Conservation (phyloP, 208 protist genomes). For the Crithidia fasciculata region DNA sequence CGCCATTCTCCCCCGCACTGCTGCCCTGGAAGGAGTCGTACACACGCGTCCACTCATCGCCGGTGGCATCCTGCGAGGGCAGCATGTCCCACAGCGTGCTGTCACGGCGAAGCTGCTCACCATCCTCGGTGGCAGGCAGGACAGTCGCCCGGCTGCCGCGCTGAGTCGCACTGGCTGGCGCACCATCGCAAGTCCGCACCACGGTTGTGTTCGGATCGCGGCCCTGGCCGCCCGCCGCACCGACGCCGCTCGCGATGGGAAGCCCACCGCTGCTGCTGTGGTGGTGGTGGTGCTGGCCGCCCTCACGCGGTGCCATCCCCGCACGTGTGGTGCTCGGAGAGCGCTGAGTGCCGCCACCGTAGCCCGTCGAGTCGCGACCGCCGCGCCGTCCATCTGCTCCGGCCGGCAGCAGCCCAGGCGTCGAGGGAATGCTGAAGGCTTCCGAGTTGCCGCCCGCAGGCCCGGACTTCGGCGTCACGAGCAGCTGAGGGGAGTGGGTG, state of each 20-base stretch:
- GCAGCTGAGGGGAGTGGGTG: neutral
- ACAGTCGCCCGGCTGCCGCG: neutral
- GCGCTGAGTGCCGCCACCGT: neutral
- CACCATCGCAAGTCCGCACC: neutral
- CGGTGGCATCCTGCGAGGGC: neutral
- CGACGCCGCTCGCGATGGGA: neutral
- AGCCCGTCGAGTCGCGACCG: neutral
- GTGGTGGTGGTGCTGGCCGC: neutral
- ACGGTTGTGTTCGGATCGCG: conserved; percentile 18
- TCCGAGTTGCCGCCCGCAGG: conserved; percentile 2
- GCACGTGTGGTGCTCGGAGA: neutral
- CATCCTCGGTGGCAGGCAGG: conserved; percentile 14
- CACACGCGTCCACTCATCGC: conserved; percentile 22
- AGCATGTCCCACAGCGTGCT: conserved; percentile 30
- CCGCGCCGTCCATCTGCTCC: neutral
- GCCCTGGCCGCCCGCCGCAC: neutral
- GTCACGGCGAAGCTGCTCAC: conserved; percentile 14
- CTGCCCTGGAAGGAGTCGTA: conserved; percentile 24
- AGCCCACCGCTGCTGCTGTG: neutral
- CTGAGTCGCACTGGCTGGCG: no score
- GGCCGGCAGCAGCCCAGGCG: conserved; percentile 22
- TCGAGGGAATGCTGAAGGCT: conserved; percentile 25
- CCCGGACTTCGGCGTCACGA: conserved; percentile 7
- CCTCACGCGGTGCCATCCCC: neutral
- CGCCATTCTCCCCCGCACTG: neutral